Percentiles rank a stretch among this genome's conserved stretches.
Conservation (phyloP, 768 basidiomycete genomes). For the Leccinum aurantiacum region DNA sequence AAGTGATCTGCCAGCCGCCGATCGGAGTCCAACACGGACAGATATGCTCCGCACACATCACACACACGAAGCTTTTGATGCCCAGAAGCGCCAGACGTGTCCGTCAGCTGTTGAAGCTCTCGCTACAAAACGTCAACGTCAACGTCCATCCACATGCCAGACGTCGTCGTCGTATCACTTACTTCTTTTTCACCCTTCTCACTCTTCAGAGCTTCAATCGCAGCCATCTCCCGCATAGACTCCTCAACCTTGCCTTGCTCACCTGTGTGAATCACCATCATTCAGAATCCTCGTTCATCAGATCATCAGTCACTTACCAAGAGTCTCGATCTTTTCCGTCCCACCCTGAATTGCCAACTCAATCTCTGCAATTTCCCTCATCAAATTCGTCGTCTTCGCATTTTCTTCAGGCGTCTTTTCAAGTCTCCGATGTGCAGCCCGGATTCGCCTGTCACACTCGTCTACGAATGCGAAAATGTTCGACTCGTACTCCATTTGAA, state of each 20-base stretch:
- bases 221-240: conserved; percentile 96
- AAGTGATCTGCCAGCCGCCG: conserved; percentile 98
- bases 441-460: conserved; percentile 96
- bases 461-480: conserved; percentile 97
- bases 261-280: conserved; percentile 45
- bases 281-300: conserved; percentile 4
- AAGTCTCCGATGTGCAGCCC: conserved; percentile 87
- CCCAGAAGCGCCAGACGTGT: conserved; percentile 98
- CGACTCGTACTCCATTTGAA: conserved; percentile 94
- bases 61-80: conserved; percentile 99
- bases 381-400: conserved; percentile 96
- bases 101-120: conserved; percentile 93
- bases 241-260: conserved; percentile 99
- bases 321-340: conserved; percentile 94
- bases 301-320: conserved; percentile 53
- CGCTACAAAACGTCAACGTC: conserved; percentile 47
- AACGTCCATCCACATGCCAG: conserved; percentile 6
- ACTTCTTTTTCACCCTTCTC: conserved; percentile 97
- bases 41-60: conserved; percentile 99
- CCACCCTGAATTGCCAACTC: conserved; percentile 98
- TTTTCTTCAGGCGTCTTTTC: conserved; percentile 99
- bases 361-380: conserved; percentile 99
- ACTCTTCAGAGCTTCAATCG: conserved; percentile 95
- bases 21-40: conserved; percentile 97
- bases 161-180: conserved; percentile 7